Evolutionary conservation across 2,329 filamentous ascomycete genomes (phyloP).

Genomic region (Colletotrichum sojae): DNA sequence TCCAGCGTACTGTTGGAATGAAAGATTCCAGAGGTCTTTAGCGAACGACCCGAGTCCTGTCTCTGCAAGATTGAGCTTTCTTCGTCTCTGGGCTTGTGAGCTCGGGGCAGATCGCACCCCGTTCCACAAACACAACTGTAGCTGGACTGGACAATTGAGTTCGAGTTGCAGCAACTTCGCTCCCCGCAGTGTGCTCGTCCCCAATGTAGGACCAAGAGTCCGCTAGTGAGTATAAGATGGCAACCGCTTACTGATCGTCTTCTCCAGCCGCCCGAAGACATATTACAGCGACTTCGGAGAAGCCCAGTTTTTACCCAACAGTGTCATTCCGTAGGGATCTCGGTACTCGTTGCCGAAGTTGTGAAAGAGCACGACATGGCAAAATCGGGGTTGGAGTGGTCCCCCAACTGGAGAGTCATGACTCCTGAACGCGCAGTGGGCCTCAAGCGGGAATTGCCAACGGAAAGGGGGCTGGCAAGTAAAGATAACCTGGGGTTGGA

Average conservation of each 20-base stretch:
- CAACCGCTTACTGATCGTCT: too few species aligned
- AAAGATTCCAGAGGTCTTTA: too few species aligned
- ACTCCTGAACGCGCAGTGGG: not conserved
- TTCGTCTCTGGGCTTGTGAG: too few species aligned
- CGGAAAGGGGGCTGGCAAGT: not conserved
- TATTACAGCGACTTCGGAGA: not conserved
- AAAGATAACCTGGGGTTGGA: not conserved
- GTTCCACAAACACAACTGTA: not conserved
- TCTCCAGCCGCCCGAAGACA: not conserved
- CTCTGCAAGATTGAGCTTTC: too few species aligned
- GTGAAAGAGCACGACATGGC: conserved; percentile 43
- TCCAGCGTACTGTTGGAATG: too few species aligned
- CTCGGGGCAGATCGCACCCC: too few species aligned
- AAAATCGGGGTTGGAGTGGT: not conserved
- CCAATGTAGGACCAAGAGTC: too few species aligned
- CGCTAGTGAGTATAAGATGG: too few species aligned
- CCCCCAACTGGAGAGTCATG: conserved; percentile 22
- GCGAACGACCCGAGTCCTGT: too few species aligned
- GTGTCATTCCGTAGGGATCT: conserved; percentile 3
- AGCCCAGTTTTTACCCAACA: not conserved
- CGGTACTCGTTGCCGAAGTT: conserved; percentile 40
- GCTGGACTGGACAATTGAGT: not conserved
- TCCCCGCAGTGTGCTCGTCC: not conserved
- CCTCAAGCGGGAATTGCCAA: not conserved
- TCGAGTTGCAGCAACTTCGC: not conserved